Percentiles rank a stretch among this genome's conserved stretches.
Conservation (phyloP, 2,329 filamentous ascomycete species). For the Fusarium scirpi region DNA sequence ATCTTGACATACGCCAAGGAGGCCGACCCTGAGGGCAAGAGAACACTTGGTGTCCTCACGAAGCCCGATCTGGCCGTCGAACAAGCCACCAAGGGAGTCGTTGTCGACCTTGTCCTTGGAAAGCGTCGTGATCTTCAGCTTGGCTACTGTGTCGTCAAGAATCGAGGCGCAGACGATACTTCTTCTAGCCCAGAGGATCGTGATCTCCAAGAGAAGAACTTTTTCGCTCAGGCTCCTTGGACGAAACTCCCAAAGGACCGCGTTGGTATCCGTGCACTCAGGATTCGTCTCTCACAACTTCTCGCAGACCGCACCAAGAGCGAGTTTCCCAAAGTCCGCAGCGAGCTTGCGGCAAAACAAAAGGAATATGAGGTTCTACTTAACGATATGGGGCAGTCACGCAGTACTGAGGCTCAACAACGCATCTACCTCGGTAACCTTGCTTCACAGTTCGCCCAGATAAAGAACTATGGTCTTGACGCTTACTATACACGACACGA, state of each 20-base stretch:
- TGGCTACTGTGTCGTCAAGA: conserved; percentile 63
- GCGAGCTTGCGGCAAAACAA: conserved; percentile 45
- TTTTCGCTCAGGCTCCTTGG: conserved; percentile 57
- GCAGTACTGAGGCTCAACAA: conserved; percentile 49
- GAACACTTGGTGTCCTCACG: conserved; percentile 65
- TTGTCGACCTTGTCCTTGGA: conserved; percentile 57
- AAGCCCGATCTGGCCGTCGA: conserved; percentile 69
- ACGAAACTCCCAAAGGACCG: conserved; percentile 42
- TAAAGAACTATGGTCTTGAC: conserved; percentile 51
- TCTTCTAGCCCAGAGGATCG: conserved; percentile 50
- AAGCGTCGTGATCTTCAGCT: conserved; percentile 57
- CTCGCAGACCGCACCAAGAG: conserved; percentile 56
- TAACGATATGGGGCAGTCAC: conserved; percentile 48
- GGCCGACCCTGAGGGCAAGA: conserved; percentile 54
- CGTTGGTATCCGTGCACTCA: conserved; percentile 54
- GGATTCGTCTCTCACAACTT: conserved; percentile 51
- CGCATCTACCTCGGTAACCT: conserved; percentile 52
- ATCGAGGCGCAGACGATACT: conserved; percentile 59
- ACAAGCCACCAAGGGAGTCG: conserved; percentile 51
- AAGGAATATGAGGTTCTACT: conserved; percentile 30
- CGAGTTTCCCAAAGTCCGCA: conserved; percentile 53
- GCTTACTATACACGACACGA: conserved; percentile 51
- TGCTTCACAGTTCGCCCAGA: conserved; percentile 47
- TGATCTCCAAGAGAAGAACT: conserved; percentile 50
- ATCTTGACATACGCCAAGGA: conserved; percentile 54